Conservation (phyloP, 805 yeast species). For the Pichia membranifaciens region DNA sequence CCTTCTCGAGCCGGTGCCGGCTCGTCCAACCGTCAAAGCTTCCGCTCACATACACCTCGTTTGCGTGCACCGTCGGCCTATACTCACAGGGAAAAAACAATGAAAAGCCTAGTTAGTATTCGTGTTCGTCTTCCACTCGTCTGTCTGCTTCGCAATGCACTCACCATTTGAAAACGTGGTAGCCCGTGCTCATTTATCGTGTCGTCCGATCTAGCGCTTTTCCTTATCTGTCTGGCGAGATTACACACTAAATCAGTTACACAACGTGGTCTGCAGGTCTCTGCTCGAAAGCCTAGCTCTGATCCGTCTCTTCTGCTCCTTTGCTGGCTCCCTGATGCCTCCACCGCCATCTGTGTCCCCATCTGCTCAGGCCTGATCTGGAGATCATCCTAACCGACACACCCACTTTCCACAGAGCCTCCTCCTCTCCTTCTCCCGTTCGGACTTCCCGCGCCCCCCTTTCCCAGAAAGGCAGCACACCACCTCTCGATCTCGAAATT, state of each 20-base stretch:
- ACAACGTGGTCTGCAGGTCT: no score
- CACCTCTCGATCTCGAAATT: no score
- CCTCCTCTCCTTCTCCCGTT: neutral
- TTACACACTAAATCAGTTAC: no score
- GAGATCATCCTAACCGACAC: no score
- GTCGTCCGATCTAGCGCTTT: no score
- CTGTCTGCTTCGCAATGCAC: neutral
- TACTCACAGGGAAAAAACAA: neutral
- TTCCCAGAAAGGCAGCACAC: neutral
- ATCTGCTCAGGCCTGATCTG: no score
- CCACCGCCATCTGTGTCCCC: no score
- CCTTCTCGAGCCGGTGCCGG: conserved; percentile 37
- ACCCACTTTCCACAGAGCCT: neutral
- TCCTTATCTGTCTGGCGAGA: no score
- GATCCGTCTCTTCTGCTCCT: no score
- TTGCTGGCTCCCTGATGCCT: no score
- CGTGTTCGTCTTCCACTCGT: neutral
- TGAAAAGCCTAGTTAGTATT: neutral
- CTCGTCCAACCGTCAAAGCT: conserved; percentile 53
- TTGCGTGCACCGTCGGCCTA: conserved; percentile 29
- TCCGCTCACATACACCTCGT: conserved; percentile 54
- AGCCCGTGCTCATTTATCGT: neutral
- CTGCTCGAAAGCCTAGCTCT: no score
- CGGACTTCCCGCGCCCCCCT: neutral
- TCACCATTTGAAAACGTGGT: conserved; percentile 1